phyloP scores from a whole-genome alignment of 2,329 filamentous ascomycete species.

The Coleophoma crateriformis region DNA sequence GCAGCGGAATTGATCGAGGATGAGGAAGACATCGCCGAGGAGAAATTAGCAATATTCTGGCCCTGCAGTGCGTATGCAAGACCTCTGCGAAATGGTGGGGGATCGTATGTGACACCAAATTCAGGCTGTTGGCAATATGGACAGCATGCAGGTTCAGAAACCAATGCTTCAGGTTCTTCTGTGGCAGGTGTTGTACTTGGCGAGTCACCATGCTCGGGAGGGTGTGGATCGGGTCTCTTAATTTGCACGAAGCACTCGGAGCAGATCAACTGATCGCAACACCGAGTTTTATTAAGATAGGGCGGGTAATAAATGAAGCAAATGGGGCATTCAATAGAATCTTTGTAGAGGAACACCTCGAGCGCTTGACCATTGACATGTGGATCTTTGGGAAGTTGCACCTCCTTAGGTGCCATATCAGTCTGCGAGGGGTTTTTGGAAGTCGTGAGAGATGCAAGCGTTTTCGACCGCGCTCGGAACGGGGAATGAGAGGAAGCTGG shows the following conservation, averaged over 20 bases:
- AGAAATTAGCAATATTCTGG: conserved; percentile 43
- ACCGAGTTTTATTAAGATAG: conserved; percentile 88
- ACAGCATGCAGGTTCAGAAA: conserved; percentile 87
- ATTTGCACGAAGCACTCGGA: conserved; percentile 99
- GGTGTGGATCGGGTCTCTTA: conserved; percentile 86
- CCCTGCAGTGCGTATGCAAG: conserved; percentile 59
- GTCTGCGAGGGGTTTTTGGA: conserved; percentile 67
- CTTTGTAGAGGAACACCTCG: conserved; percentile 90
- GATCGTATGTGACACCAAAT: conserved; percentile 91
- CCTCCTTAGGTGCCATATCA: conserved; percentile 71
- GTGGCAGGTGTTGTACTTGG: conserved; percentile 24
- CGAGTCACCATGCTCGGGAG: conserved; percentile 62
- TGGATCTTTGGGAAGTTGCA: conserved; percentile 74
- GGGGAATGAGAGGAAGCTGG: conserved; percentile 42
- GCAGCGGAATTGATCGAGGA: conserved; percentile 65
- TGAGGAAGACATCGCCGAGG: conserved; percentile 79
- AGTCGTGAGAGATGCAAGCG: conserved; percentile 72
- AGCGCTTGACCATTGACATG: conserved; percentile 92
- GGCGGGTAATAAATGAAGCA: conserved; percentile 96
- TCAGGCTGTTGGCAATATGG: conserved; percentile 94
- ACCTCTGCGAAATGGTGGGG: conserved; percentile 83
- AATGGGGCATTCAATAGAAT: conserved; percentile 86
- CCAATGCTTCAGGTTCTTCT: conserved; percentile 56
- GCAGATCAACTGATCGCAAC: conserved; percentile 93
- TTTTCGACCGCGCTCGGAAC: conserved; percentile 83